A percentile compares a stretch with the other conserved stretches of the same genome.
phyloP scores from a whole-genome alignment of 2,329 filamentous ascomycete species.

The Coniochaeta ligniaria region DNA sequence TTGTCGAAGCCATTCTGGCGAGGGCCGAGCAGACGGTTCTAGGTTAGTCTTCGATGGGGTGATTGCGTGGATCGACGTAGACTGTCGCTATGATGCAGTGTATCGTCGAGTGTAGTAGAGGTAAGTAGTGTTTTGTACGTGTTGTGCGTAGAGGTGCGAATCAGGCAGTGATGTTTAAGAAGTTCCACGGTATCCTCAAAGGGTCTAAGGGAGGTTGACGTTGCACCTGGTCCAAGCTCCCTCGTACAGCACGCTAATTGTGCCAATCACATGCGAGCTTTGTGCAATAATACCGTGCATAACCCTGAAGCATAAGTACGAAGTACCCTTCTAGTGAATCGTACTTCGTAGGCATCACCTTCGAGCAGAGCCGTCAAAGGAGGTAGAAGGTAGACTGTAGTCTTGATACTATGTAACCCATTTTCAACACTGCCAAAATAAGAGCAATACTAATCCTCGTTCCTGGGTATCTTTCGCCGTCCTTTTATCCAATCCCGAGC shows the following conservation, averaged over 20 bases:
- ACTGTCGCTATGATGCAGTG: no score
- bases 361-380: no score
- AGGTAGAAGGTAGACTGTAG: no score
- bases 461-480: slow-evolving; percentile 11
- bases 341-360: no score
- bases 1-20: slow-evolving; percentile 36
- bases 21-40: neutral
- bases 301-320: neutral
- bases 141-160: neutral
- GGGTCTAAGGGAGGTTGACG: slow-evolving; percentile 8
- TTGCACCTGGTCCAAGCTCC: slow-evolving; percentile 15
- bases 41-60: no score
- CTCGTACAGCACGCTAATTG: neutral
- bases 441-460: neutral
- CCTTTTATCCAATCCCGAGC: neutral
- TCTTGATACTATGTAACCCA: no score
- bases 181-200: slow-evolving; percentile 12
- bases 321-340: no score
- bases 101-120: neutral
- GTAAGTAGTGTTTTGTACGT: neutral
- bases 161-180: slow-evolving; percentile 4
- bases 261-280: neutral
- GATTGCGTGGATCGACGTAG: no score
- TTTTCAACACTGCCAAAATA: neutral
- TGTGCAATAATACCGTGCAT: neutral